Evolutionary conservation across 2,329 filamentous ascomycete genomes (phyloP).

Genomic region (Colletotrichum sublineola): DNA sequence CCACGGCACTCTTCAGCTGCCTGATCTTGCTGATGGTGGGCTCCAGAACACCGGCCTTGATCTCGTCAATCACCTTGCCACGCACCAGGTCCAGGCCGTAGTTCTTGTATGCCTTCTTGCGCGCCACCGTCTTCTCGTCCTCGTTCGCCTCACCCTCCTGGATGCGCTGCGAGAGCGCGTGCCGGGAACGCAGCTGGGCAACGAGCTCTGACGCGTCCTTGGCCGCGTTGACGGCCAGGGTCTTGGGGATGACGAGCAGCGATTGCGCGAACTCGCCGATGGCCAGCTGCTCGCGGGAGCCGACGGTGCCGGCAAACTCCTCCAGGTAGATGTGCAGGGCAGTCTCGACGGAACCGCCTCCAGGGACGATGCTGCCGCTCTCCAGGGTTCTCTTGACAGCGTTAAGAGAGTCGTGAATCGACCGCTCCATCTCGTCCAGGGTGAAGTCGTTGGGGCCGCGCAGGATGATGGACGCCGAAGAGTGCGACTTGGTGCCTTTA

Average conservation of each 20-base stretch:
- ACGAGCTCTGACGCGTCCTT: conserved; percentile 97
- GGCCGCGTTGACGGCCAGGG: conserved; percentile 94
- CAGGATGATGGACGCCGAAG: conserved; percentile 94
- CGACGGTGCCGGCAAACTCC: conserved; percentile 97
- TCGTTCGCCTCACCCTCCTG: conserved; percentile 86
- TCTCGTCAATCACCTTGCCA: conserved; percentile 91
- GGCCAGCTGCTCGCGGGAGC: conserved; percentile 95
- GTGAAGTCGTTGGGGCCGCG: conserved; percentile 96
- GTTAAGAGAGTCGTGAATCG: conserved; percentile 95
- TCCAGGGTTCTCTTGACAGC: conserved; percentile 98
- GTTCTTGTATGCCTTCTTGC: conserved; percentile 98
- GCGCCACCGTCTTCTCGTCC: conserved; percentile 89
- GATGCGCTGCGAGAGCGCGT: conserved; percentile 93
- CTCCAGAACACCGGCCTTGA: conserved; percentile 96
- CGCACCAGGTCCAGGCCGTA: conserved; percentile 92
- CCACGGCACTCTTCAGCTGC: conserved; percentile 97
- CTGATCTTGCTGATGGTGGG: conserved; percentile 98
- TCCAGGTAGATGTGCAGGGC: conserved; percentile 99
- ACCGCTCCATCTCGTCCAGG: conserved; percentile 99
- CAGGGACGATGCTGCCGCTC: conserved; percentile 95
- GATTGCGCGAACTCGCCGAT: conserved; percentile 98
- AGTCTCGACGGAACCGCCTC: conserved; percentile 97
- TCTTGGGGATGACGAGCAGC: conserved; percentile 95
- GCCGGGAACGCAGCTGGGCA: conserved; percentile 92
- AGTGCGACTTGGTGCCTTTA: conserved; percentile 95